These are phyloP conservation scores for Leccinum subtestaceum DNA, from an alignment of 768 basidiomycete genomes.

Conservation along the genomic window DNA sequence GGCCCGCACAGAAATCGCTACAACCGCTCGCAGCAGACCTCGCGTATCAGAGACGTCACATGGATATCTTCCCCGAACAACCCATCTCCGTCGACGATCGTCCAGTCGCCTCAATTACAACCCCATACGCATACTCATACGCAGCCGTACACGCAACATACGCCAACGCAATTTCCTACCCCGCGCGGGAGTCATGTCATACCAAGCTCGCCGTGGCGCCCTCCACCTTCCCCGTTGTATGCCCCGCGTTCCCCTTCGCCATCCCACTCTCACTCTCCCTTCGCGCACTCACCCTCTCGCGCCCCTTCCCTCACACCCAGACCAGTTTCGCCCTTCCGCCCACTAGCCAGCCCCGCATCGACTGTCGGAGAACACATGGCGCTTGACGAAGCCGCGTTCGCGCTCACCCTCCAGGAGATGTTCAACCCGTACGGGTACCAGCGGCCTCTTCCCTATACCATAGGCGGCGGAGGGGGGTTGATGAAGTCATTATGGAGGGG, in stretches of 20 bases:
- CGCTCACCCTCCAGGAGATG: not conserved
- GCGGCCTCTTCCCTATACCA: not conserved
- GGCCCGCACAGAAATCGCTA: constrained; percentile 22
- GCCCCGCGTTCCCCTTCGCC: not conserved
- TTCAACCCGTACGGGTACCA: constrained; percentile 6
- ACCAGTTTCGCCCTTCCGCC: constrained; percentile 14
- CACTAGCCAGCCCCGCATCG: constrained; percentile 22
- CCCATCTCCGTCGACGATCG: constrained; percentile 9
- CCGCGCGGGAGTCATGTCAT: not conserved
- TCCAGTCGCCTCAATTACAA: not conserved
- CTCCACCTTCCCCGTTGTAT: not conserved
- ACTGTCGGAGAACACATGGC: constrained; percentile 32
- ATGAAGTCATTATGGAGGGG: constrained; percentile 33
- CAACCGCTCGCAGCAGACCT: constrained; percentile 18
- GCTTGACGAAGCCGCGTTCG: constrained; percentile 19
- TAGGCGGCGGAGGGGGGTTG: constrained; percentile 12
- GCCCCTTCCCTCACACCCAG: not conserved
- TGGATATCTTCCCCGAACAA: constrained; percentile 22
- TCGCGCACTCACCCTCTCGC: not conserved
- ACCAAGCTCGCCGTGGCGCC: not conserved
- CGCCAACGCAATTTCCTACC: not conserved
- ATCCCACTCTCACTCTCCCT: not conserved
- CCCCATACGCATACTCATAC: not conserved
- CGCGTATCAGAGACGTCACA: constrained; percentile 21
- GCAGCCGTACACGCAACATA: not conserved